Percentiles rank a stretch among this genome's conserved stretches.
These are phyloP conservation scores for Perilla frutescens DNA, from an alignment of 257 asterid species.

Conservation along the genomic window DNA sequence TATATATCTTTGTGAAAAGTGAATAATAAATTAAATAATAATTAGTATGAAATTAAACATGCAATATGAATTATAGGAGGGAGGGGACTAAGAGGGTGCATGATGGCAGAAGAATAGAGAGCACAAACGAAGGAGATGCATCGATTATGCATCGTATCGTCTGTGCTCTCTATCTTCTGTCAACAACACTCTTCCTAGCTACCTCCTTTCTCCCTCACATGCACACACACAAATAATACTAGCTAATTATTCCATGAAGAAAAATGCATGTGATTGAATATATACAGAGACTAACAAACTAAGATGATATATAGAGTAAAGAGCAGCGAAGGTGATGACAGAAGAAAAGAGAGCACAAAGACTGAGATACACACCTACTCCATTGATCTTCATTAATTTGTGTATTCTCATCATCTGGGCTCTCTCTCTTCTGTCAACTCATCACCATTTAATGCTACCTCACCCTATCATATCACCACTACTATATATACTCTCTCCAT, in stretches of 20 bases:
- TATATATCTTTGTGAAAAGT: too few relatives aligned
- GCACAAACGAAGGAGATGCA: constrained; percentile 65
- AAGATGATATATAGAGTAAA: neutral
- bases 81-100: constrained; percentile 22
- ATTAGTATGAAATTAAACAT: too few relatives aligned
- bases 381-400: too few relatives aligned
- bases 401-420: constrained; percentile 54
- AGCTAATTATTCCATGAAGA: too few relatives aligned
- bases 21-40: too few relatives aligned
- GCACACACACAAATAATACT: neutral
- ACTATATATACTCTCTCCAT: neutral
- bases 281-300: too few relatives aligned
- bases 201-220: neutral
- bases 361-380: constrained; percentile 30
- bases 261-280: too few relatives aligned
- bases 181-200: constrained; percentile 35
- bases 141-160: constrained; percentile 30
- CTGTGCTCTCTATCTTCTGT: constrained; percentile 67
- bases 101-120: constrained; percentile 74
- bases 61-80: neutral
- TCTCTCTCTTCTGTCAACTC: constrained; percentile 69
- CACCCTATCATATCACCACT: constrained; percentile 12
- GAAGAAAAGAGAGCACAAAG: constrained; percentile 43
- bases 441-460: constrained; percentile 17
- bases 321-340: constrained; percentile 35